Percentiles rank a stretch among this genome's conserved stretches.
These are phyloP conservation scores for Tricharina praecox DNA, from an alignment of 495 filamentous ascomycete genomes.

Conservation along the genomic window DNA sequence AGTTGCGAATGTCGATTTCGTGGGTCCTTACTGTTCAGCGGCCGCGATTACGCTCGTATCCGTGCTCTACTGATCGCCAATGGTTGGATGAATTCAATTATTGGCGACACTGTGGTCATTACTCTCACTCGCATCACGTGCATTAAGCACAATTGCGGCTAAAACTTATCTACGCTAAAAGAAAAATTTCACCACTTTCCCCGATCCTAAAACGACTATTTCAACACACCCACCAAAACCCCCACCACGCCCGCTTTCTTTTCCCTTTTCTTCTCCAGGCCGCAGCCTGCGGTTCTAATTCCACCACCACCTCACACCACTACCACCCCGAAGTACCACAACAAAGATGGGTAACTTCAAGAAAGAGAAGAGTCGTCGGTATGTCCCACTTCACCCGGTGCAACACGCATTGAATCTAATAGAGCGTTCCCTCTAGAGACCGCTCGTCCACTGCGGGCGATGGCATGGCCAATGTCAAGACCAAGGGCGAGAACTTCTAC, in stretches of 20 bases:
- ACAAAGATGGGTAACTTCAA: conserved; percentile 74
- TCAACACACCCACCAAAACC: not conserved
- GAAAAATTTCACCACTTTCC: not conserved
- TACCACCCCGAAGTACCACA: not conserved
- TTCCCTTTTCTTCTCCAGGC: conserved; percentile 3
- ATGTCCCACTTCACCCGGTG: conserved; percentile 4
- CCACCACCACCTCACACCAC: not conserved
- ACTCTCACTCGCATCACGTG: conserved; percentile 2
- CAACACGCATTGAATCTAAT: not conserved
- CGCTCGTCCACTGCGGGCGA: conserved; percentile 64
- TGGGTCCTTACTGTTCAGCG: no score
- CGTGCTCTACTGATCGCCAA: no score
- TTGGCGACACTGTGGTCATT: no score
- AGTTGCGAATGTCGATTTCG: no score
- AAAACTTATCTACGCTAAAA: not conserved
- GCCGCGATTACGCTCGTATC: no score
- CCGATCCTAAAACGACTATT: not conserved
- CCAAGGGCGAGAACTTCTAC: conserved; percentile 95
- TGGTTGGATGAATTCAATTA: no score
- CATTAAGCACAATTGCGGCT: not conserved
- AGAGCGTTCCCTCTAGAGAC: conserved; percentile 19
- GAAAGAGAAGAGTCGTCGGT: conserved; percentile 70
- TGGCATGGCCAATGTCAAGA: conserved; percentile 78
- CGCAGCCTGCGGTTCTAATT: conserved; percentile 1
- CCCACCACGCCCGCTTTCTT: not conserved